Conservation (phyloP, 139 green algal genomes). For the Chlorella sorokiniana region DNA sequence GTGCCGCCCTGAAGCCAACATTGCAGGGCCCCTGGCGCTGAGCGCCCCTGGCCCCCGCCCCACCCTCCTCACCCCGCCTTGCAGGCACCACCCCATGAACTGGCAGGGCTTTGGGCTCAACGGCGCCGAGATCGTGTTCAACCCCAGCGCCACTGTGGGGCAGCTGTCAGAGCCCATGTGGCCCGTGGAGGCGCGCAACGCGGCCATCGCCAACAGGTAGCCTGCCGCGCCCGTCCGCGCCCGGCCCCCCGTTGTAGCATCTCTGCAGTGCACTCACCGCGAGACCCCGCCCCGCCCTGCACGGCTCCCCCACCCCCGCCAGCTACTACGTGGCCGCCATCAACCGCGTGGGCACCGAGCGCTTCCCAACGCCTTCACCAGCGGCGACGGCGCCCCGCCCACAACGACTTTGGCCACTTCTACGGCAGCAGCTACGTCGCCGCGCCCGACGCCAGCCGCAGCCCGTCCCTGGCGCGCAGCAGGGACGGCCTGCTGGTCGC, state of each 20-base stretch:
- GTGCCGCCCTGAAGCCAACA: not conserved
- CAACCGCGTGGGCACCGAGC: constrained; percentile 95
- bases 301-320: not conserved
- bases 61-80: not conserved
- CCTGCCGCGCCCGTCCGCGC: constrained; percentile 54
- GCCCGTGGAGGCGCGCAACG: constrained; percentile 87
- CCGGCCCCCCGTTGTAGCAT: not conserved
- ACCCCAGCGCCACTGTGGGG: constrained; percentile 94
- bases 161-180: constrained; percentile 89
- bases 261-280: not conserved
- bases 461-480: constrained; percentile 70
- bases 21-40: not conserved
- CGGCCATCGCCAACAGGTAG: constrained; percentile 85
- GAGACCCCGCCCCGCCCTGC: not conserved
- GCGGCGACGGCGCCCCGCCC: constrained; percentile 87
- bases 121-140: constrained; percentile 98
- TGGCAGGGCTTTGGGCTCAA: constrained; percentile 96
- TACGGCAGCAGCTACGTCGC: constrained; percentile 95
- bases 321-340: constrained; percentile 60
- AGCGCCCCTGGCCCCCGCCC: not conserved
- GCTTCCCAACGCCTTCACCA: constrained; percentile 94
- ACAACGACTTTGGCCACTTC: constrained; percentile 93
- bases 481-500: constrained; percentile 88
- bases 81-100: constrained; percentile 93
- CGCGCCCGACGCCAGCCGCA: constrained; percentile 88